A percentile compares a stretch with the other conserved stretches of the same genome.
phyloP scores from a whole-genome alignment of 1,139 yeast genomes.

The Yamadazyma conglobata region DNA sequence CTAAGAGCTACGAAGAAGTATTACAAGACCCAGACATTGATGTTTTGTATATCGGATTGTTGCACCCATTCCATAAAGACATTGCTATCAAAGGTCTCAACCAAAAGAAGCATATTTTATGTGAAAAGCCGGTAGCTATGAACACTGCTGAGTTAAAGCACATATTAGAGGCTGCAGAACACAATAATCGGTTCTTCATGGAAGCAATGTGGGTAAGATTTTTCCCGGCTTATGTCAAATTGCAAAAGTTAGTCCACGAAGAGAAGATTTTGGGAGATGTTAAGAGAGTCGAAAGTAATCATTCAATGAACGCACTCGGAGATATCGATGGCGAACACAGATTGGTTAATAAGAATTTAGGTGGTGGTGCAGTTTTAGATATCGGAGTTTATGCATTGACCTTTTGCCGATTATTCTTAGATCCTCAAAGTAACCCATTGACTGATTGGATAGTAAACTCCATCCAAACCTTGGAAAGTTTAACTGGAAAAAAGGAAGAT shows the following conservation, averaged over 20 bases:
- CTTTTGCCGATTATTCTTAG: slow-evolving; percentile 37
- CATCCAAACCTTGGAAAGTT: slow-evolving; percentile 16
- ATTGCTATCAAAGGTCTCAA: slow-evolving; percentile 46
- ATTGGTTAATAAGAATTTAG: slow-evolving; percentile 42
- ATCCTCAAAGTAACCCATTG: slow-evolving; percentile 15
- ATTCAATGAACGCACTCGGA: slow-evolving; percentile 21
- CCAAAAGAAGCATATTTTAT: slow-evolving; percentile 51
- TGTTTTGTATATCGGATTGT: slow-evolving; percentile 56
- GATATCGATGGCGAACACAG: slow-evolving; percentile 21
- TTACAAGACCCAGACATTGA: slow-evolving; percentile 44
- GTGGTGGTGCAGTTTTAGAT: slow-evolving; percentile 63
- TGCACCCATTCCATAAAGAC: slow-evolving; percentile 53
- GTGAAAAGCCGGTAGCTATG: slow-evolving; percentile 61
- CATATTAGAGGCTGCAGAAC: slow-evolving; percentile 44
- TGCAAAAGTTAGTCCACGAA: slow-evolving; percentile 33
- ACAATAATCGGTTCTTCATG: slow-evolving; percentile 49
- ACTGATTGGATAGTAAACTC: slow-evolving; percentile 19
- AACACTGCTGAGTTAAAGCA: slow-evolving; percentile 45
- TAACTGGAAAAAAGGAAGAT: slow-evolving; percentile 8
- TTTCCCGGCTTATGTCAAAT: slow-evolving; percentile 44
- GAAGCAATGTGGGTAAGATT: slow-evolving; percentile 68
- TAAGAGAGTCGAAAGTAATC: slow-evolving; percentile 18
- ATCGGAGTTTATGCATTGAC: slow-evolving; percentile 57
- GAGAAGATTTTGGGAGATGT: slow-evolving; percentile 43
- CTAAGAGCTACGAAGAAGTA: slow-evolving; percentile 32